A percentile compares a stretch with the other conserved stretches of the same genome.
phyloP scores from a whole-genome alignment of 2,329 filamentous ascomycete species.

The Aspergillus melleus region DNA sequence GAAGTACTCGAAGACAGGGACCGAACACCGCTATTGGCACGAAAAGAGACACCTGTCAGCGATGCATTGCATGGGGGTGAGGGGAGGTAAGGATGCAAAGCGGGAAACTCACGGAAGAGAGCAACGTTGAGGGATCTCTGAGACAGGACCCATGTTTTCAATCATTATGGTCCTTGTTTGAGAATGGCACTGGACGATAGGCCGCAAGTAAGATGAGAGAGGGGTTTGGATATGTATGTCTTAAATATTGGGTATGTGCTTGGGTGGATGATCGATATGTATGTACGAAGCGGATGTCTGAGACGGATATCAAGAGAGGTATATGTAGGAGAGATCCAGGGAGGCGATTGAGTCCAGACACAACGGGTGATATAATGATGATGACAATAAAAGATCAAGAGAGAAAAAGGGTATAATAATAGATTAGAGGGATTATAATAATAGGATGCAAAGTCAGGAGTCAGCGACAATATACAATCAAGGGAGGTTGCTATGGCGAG shows the following conservation, averaged over 20 bases:
- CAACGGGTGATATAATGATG: not conserved
- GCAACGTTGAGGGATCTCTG: conserved; percentile 32
- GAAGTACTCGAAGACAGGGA: conserved; percentile 22
- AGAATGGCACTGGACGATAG: not conserved
- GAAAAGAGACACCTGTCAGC: conserved; percentile 9
- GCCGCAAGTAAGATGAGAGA: not conserved
- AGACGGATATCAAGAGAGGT: conserved; percentile 5
- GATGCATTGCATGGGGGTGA: not conserved
- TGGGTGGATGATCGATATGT: conserved; percentile 8
- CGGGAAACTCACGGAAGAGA: conserved; percentile 36
- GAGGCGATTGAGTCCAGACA: conserved; percentile 8
- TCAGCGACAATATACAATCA: conserved; percentile 14
- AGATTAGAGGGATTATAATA: not conserved
- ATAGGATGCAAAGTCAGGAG: not conserved
- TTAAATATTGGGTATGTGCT: conserved; percentile 18
- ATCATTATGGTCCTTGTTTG: conserved; percentile 23
- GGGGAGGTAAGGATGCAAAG: not conserved
- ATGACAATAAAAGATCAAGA: conserved; percentile 1
- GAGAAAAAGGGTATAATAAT: not conserved
- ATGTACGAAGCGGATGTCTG: conserved; percentile 5
- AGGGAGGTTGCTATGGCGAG: conserved; percentile 14
- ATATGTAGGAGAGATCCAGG: conserved; percentile 6
- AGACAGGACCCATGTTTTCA: conserved; percentile 32
- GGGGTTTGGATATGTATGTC: conserved; percentile 15
- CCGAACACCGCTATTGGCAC: conserved; percentile 21